Evolutionary conservation across 495 filamentous ascomycete species (phyloP), one percentile per base, ranked within the genome.

Genomic region (Penicillium mononematosum): DNA sequence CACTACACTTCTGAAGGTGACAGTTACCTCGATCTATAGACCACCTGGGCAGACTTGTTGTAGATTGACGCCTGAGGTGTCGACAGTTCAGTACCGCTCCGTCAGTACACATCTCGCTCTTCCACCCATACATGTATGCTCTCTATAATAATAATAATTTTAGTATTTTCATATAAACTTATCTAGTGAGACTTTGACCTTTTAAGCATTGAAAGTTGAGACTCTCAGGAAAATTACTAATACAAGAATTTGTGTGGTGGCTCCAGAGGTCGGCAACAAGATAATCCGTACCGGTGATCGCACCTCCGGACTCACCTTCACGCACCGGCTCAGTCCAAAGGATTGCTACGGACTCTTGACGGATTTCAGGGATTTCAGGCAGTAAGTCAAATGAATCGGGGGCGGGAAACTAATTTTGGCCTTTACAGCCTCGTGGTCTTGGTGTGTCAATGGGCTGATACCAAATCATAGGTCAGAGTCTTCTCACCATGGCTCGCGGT

Each of bases 401-500:
- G 20, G 5, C 16, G 38, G 5, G 3, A 12, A 6, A 24, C 14
- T 0, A 11, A 27, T 5, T 22, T 9, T n/a, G 1, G 10, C 3
- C 24, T 12, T 12, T 24, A 19, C 16, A 19, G 14, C 24, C 12
- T 17, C 19, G 9, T 9, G 17, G 14, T 7, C 3, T 10, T 48
- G 5, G 17, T 19, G 43, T 16, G 31, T n/a, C 34, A 58, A 45
- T 32, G 52, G 19, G 46, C 60, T 64, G 48, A 63, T 48, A 27
- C 43, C 41, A 16, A 43, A 25, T 25, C 55, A 34, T 58, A 70
- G 63, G 55, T 66, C 60, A 66, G 59, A 66, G 67, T 69, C 64
- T 65, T 55, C 24, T 46, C 67, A 70, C 45, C 53, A 78, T 78
- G 76, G 65, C 72, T 65, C 72, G 74, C 64, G 69, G 69, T 66